A percentile compares a stretch with the other conserved stretches of the same genome.
Conservation (phyloP, 768 basidiomycete genomes). For the Rhizopogon rudus region DNA sequence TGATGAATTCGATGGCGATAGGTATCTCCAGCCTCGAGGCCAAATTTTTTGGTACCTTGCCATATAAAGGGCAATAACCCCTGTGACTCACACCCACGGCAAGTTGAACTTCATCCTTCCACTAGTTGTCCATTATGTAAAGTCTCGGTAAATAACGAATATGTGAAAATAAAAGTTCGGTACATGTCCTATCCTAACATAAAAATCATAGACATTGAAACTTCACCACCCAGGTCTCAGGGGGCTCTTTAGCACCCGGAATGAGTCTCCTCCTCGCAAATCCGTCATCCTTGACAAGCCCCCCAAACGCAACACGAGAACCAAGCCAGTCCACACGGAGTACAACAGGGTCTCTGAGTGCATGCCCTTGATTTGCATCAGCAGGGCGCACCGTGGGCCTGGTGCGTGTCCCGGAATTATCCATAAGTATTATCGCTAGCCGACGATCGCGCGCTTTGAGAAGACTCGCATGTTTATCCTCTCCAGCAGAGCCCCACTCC, state of each 20-base stretch:
- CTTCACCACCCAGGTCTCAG: constrained; percentile 7
- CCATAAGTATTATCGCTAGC: neutral
- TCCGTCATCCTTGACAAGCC: constrained; percentile 2
- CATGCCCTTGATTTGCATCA: neutral
- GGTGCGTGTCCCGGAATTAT: neutral
- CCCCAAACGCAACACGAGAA: constrained; percentile 1
- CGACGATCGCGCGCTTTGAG: neutral
- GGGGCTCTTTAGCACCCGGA: constrained; percentile 1
- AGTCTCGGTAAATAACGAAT: no score
- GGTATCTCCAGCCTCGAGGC: neutral
- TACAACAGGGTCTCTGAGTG: neutral
- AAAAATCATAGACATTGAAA: neutral
- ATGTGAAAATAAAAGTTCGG: no score
- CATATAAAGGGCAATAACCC: neutral
- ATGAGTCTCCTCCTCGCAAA: constrained; percentile 5
- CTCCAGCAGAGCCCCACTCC: constrained; percentile 3
- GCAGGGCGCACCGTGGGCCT: neutral
- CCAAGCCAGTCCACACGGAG: constrained; percentile 10
- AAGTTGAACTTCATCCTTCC: no score
- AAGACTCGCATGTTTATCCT: neutral
- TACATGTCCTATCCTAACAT: neutral
- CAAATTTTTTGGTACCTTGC: neutral
- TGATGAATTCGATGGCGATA: neutral
- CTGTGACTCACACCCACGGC: neutral
- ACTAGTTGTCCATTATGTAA: no score